Percentiles rank a stretch among this genome's conserved stretches.
Evolutionary conservation across 805 yeast species (phyloP).

Genomic region (Saturnispora kantuleensis): DNA sequence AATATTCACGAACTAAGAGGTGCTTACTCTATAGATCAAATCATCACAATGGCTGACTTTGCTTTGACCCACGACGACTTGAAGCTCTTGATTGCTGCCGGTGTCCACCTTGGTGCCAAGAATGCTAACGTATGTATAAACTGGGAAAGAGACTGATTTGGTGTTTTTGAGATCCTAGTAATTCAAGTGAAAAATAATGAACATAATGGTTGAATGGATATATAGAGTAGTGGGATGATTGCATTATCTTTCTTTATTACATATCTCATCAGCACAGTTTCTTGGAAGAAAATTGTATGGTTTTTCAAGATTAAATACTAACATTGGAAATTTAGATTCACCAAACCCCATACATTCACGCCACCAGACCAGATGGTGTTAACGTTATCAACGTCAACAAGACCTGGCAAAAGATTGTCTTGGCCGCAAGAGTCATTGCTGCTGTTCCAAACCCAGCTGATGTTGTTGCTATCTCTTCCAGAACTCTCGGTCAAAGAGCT

Average conservation of each 20-base stretch:
- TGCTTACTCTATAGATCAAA: conserved; percentile 10
- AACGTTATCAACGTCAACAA: conserved; percentile 96
- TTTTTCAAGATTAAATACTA: conserved; percentile 7
- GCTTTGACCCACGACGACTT: conserved; percentile 86
- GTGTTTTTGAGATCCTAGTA: background rate
- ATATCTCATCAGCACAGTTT: too few relatives aligned
- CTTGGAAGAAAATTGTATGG: background rate
- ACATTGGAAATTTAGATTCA: conserved; percentile 52
- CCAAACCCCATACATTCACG: conserved; percentile 94
- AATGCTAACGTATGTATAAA: conserved; percentile 85
- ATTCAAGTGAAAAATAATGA: background rate
- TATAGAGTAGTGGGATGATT: too few relatives aligned
- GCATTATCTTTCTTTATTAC: too few relatives aligned
- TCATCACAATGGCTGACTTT: conserved; percentile 28
- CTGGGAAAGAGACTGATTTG: background rate
- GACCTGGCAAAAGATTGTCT: conserved; percentile 99
- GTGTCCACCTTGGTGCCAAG: conserved; percentile 98
- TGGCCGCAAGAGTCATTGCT: conserved; percentile 99
- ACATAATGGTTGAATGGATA: background rate
- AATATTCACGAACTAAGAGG: background rate
- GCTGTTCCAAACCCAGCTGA: conserved; percentile 98
- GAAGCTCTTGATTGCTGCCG: conserved; percentile 98
- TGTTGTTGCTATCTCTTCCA: conserved; percentile 97
- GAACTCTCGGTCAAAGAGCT: conserved; percentile 99
- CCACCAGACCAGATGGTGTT: conserved; percentile 99